phyloP scores from a whole-genome alignment of 2,329 filamentous ascomycete species.

The Apiospora arundinis region DNA sequence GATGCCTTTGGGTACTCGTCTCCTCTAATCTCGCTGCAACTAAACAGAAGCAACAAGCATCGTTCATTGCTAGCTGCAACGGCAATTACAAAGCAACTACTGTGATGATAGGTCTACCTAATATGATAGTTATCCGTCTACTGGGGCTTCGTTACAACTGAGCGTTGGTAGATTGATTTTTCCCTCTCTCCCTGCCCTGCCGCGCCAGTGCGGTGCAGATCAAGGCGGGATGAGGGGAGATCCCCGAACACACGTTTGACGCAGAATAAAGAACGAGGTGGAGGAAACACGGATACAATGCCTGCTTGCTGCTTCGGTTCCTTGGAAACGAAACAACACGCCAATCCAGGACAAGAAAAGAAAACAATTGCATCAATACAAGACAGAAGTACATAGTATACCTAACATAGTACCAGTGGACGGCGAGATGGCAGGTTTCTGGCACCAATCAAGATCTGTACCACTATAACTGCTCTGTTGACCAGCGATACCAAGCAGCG shows the following conservation, averaged over 20 bases:
- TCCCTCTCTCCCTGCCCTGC: neutral
- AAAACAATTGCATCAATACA: neutral
- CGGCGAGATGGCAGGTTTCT: neutral
- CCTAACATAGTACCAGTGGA: neutral
- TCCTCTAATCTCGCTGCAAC: slow-evolving; percentile 1
- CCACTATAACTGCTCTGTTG: neutral
- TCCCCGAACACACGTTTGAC: neutral
- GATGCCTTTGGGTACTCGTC: neutral
- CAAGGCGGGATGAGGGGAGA: slow-evolving; percentile 1
- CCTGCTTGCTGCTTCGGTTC: neutral
- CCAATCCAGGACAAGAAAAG: neutral
- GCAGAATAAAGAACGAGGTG: neutral
- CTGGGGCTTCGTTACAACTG: too few species aligned
- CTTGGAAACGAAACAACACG: slow-evolving; percentile 17
- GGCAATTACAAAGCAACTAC: neutral
- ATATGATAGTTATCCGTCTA: neutral
- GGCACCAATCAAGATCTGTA: neutral
- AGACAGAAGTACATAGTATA: neutral
- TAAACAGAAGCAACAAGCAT: neutral
- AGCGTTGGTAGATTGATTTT: neutral
- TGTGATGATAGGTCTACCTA: neutral
- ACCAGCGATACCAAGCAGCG: neutral
- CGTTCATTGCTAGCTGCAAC: neutral
- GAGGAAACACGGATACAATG: slow-evolving; percentile 8
- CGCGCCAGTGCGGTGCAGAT: neutral